phyloP scores from a whole-genome alignment of 768 basidiomycete species.

The Tulasnella sp. region DNA sequence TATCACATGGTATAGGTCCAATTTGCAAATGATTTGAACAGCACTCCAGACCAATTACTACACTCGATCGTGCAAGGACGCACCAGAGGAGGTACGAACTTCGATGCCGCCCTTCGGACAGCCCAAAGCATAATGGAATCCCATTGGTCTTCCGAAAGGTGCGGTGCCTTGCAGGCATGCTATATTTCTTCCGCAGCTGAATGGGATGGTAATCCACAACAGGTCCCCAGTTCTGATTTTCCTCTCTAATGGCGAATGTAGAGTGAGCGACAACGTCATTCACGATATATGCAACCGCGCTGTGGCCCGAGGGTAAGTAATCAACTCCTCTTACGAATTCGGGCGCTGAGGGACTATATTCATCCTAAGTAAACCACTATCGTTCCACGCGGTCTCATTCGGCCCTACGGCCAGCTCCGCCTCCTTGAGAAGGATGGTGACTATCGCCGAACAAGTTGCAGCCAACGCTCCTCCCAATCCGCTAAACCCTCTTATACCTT shows the following conservation, averaged over 20 bases:
- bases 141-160: constrained; percentile 49
- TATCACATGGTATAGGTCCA: constrained; percentile 13
- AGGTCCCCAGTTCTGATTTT: constrained; percentile 51
- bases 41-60: constrained; percentile 42
- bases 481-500: constrained; percentile 34
- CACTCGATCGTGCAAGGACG: constrained; percentile 31
- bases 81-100: constrained; percentile 39
- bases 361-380: constrained; percentile 42
- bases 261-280: constrained; percentile 34
- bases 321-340: neutral
- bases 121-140: constrained; percentile 37
- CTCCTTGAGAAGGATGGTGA: constrained; percentile 44
- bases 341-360: neutral
- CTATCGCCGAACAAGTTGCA: constrained; percentile 44
- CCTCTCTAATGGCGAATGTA: constrained; percentile 49
- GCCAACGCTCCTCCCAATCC: constrained; percentile 39
- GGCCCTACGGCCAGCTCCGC: constrained; percentile 31
- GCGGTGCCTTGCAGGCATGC: neutral
- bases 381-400: constrained; percentile 54
- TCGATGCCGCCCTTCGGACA: constrained; percentile 34
- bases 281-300: constrained; percentile 40
- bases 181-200: neutral
- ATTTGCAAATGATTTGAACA: constrained; percentile 42
- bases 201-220: neutral
- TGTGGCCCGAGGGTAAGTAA: constrained; percentile 38